Evolutionary conservation across 192 early-diverging fungal genomes (phyloP), one percentile per base, ranked within the genome.

Genomic region (Chytriomyces confervae): DNA sequence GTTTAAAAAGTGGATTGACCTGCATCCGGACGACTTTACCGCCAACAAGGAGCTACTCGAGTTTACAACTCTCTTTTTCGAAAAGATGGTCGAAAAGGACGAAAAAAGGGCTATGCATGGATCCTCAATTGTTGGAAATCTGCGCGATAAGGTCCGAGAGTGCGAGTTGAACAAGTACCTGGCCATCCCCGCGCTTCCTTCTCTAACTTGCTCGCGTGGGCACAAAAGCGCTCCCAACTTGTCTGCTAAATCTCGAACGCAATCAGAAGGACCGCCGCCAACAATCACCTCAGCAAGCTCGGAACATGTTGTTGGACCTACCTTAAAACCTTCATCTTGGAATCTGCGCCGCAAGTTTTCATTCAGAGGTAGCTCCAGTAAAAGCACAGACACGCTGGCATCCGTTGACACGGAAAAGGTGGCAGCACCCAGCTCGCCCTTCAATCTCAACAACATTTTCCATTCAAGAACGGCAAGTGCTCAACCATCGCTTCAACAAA

Each of bases 1-100:
- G 5, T 85, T 86, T 77, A 85, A 85, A 65, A 86, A 85, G 79
- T 86, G 85, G 85, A 79, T 85, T 43, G 85, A 85, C 23, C 20
- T 27, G n/a, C 79, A 85, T 68, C 75, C 83, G 20, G 62, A 61
- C 20, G 85, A 86, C 64, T 86, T 86, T 6, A 48, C 66, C n/a
- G 16, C 65, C n/a, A 73, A 69, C 72, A 29, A 27, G 9, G 46
- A 36, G 10, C 62, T 85, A 1, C 18, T 49, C 0, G 70, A 78
- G 11, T 49, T 86, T 44, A 23, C 78, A 5, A 47, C 18, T 5
- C 49, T 48, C 20, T 86, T 86, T 72, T 62, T 86, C 8, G 70
- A 76, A 7, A 47, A 63, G 16, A 69, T 77, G 36, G 83, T 85
- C n/a, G 46, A 49, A 36, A 68, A 20, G 64, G 81, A 85, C 29